Evolutionary conservation across 371 early-diverging fungal species (phyloP).

Genomic region (Mortierella sp.): DNA sequence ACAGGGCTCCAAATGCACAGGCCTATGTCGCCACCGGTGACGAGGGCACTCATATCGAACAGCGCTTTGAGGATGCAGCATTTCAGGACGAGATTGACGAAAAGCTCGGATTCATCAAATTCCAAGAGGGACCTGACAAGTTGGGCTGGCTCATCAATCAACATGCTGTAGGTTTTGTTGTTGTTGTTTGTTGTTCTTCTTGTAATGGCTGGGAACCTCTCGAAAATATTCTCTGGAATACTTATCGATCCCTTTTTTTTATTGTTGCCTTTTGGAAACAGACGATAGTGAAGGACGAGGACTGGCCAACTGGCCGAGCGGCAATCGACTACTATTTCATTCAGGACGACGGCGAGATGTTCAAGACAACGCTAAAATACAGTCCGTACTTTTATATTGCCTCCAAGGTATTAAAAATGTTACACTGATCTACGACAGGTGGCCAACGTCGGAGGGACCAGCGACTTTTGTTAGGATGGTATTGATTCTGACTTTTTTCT

Average conservation of each 20-base stretch:
- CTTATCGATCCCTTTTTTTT: not conserved
- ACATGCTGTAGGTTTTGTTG: slow-evolving; percentile 72
- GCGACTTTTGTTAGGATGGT: no score
- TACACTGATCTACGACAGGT: not conserved
- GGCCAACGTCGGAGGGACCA: no score
- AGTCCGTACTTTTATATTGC: slow-evolving; percentile 93
- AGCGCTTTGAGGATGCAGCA: slow-evolving; percentile 51
- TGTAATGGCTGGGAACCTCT: not conserved
- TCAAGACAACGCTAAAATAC: slow-evolving; percentile 87
- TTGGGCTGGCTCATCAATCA: slow-evolving; percentile 97
- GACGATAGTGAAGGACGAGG: slow-evolving; percentile 69
- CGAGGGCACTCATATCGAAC: slow-evolving; percentile 49
- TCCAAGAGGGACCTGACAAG: slow-evolving; percentile 81
- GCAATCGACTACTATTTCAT: slow-evolving; percentile 95
- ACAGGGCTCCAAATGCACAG: slow-evolving; percentile 33
- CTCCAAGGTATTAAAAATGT: slow-evolving; percentile 69
- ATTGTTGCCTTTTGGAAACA: slow-evolving; percentile 21
- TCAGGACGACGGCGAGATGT: slow-evolving; percentile 88
- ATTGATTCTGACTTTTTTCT: not conserved
- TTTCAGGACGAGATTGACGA: slow-evolving; percentile 74
- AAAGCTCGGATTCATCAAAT: slow-evolving; percentile 84
- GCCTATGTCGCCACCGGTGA: slow-evolving; percentile 37
- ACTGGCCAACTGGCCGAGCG: slow-evolving; percentile 77
- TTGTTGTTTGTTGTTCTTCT: not conserved
- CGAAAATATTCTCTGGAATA: no score